Conservation (phyloP, 148 eudicot species). For the Heliamphora exappendiculata region DNA sequence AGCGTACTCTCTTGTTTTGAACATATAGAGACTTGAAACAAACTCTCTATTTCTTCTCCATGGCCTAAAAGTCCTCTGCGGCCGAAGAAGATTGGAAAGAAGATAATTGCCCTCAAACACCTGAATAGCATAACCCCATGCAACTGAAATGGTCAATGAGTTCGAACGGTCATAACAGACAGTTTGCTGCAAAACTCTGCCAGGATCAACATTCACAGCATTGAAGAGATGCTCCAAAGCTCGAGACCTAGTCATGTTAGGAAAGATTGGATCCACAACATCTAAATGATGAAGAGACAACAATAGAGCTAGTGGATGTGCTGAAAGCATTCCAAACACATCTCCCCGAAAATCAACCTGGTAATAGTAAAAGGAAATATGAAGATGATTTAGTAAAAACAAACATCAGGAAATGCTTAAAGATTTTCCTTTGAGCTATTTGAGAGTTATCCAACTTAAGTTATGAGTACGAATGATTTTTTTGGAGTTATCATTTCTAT, state of each 20-base stretch:
- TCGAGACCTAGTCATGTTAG: slow-evolving; percentile 27
- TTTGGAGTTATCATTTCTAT: no score
- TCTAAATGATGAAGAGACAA: slow-evolving; percentile 44
- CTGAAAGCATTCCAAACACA: slow-evolving; percentile 58
- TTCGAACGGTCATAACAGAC: slow-evolving; percentile 38
- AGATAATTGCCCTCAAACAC: slow-evolving; percentile 56
- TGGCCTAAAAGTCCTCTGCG: slow-evolving; percentile 54
- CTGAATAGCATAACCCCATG: slow-evolving; percentile 75
- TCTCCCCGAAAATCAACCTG: slow-evolving; percentile 81
- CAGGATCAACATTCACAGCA: slow-evolving; percentile 38
- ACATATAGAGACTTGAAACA: slow-evolving; percentile 27
- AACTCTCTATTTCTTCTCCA: slow-evolving; percentile 54
- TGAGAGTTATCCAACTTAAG: no score
- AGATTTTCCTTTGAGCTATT: no score
- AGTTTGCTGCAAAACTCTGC: slow-evolving; percentile 36
- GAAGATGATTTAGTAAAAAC: no score
- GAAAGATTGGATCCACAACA: slow-evolving; percentile 39
- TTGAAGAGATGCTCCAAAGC: slow-evolving; percentile 37
- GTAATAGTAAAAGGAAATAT: slow-evolving; percentile 1
- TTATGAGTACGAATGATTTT: no score
- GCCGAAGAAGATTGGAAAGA: slow-evolving; percentile 51
- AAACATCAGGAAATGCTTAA: no score
- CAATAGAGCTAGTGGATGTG: slow-evolving; percentile 57
- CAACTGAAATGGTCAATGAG: slow-evolving; percentile 36
- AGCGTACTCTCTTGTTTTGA: slow-evolving; percentile 49